These are phyloP conservation scores for Fusarium concolor DNA, from an alignment of 2,329 filamentous ascomycete genomes.

Conservation along the genomic window DNA sequence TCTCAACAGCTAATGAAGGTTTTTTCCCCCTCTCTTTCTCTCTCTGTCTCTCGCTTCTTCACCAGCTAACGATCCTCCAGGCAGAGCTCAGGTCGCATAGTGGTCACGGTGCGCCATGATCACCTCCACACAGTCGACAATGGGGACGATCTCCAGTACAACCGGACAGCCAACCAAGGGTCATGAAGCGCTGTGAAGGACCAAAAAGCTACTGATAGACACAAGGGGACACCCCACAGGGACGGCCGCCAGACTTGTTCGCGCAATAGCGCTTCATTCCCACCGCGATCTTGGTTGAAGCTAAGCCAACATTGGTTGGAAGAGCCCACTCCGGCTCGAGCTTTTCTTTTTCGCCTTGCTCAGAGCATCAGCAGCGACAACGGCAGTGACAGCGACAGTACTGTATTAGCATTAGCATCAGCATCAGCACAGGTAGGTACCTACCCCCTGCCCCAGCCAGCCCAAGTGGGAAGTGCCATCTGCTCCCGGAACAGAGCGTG, in stretches of 20 bases:
- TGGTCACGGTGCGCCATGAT: constrained; percentile 42
- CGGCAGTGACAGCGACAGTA: constrained; percentile 6
- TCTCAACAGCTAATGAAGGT: constrained; percentile 30
- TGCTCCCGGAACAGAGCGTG: constrained; percentile 32
- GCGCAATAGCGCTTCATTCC: constrained; percentile 46
- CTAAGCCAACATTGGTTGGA: constrained; percentile 42
- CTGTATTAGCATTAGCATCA: background rate
- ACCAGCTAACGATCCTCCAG: constrained; percentile 27
- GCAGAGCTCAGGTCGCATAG: constrained; percentile 15
- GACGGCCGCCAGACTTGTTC: constrained; percentile 48
- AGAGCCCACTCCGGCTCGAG: constrained; percentile 42
- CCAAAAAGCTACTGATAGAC: constrained; percentile 28
- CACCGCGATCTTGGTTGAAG: constrained; percentile 41
- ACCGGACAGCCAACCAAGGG: constrained; percentile 39
- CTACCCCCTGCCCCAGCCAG: constrained; percentile 10
- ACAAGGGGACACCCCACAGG: constrained; percentile 38
- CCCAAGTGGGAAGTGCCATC: constrained; percentile 41
- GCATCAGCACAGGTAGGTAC: constrained; percentile 32
- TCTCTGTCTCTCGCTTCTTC: constrained; percentile 7
- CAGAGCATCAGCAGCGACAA: constrained; percentile 18
- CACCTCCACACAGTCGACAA: constrained; percentile 45
- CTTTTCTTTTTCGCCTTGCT: constrained; percentile 40
- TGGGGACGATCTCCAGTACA: constrained; percentile 43
- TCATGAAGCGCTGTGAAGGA: constrained; percentile 28
- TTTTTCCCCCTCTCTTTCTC: background rate